These are phyloP conservation scores for Boletales sp. DNA, from an alignment of 768 basidiomycete genomes.

Conservation along the genomic window DNA sequence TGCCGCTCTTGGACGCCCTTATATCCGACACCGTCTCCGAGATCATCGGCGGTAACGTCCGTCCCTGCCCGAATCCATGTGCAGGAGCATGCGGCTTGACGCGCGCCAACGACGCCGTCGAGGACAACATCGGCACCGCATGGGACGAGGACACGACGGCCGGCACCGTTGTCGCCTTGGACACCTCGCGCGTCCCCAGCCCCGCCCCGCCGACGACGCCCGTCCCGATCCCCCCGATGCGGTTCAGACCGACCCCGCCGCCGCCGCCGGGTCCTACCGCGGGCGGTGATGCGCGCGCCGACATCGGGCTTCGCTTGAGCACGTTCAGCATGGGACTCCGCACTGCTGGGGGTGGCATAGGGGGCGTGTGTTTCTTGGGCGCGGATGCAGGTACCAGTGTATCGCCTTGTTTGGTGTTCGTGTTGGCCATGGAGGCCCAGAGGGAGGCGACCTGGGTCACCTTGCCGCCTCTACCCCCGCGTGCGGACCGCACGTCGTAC, in stretches of 20 bases:
- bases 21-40: constrained; percentile 27
- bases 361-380: constrained; percentile 9
- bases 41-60: constrained; percentile 31
- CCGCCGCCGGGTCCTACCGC: not conserved
- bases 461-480: constrained; percentile 72
- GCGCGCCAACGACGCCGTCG: constrained; percentile 72
- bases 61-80: constrained; percentile 17
- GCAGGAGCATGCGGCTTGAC: constrained; percentile 27
- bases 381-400: not conserved
- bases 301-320: constrained; percentile 10
- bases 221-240: not conserved
- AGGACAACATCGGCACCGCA: constrained; percentile 68
- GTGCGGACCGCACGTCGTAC: constrained; percentile 72
- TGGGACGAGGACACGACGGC: constrained; percentile 69
- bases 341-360: not conserved
- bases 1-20: constrained; percentile 7
- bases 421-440: constrained; percentile 57
- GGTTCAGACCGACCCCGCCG: not conserved
- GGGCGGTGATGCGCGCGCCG: not conserved
- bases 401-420: constrained; percentile 3
- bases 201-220: not conserved
- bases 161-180: constrained; percentile 62
- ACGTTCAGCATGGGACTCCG: constrained; percentile 12
- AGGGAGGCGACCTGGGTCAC: constrained; percentile 71
- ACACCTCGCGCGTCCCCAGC: constrained; percentile 14